Evolutionary conservation across 2,329 filamentous ascomycete species (phyloP).

Genomic region (Pyricularia sp.): DNA sequence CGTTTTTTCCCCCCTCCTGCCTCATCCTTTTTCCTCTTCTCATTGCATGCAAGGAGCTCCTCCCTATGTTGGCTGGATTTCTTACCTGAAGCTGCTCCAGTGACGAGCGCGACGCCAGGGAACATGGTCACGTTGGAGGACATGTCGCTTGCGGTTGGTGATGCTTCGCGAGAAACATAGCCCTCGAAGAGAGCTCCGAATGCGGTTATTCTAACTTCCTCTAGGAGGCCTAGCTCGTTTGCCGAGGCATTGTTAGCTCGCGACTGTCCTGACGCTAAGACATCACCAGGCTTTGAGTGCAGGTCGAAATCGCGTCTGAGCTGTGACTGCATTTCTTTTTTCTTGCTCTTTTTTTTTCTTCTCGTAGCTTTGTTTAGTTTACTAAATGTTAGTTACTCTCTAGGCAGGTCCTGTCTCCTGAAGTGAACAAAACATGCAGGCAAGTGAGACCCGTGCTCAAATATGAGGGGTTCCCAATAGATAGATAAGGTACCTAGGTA

Average conservation of each 20-base stretch:
- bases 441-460: neutral
- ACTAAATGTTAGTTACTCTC: neutral
- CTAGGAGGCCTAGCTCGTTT: neutral
- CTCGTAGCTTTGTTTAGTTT: neutral
- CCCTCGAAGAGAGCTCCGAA: neutral
- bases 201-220: neutral
- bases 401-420: neutral
- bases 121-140: constrained; percentile 10
- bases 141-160: neutral
- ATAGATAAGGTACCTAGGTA: neutral
- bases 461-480: neutral
- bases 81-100: constrained; percentile 19
- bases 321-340: neutral
- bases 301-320: neutral
- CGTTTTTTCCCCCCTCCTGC: neutral
- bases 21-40: neutral
- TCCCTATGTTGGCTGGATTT: neutral
- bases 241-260: neutral
- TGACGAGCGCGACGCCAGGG: constrained; percentile 18
- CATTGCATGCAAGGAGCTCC: neutral
- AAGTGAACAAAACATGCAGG: neutral
- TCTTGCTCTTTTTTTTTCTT: neutral
- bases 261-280: neutral
- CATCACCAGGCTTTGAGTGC: neutral
- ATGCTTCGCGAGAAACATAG: neutral